A percentile compares a stretch with the other conserved stretches of the same genome.
Evolutionary conservation across 2,329 filamentous ascomycete genomes (phyloP).

Genomic region (Penicillium sp.): DNA sequence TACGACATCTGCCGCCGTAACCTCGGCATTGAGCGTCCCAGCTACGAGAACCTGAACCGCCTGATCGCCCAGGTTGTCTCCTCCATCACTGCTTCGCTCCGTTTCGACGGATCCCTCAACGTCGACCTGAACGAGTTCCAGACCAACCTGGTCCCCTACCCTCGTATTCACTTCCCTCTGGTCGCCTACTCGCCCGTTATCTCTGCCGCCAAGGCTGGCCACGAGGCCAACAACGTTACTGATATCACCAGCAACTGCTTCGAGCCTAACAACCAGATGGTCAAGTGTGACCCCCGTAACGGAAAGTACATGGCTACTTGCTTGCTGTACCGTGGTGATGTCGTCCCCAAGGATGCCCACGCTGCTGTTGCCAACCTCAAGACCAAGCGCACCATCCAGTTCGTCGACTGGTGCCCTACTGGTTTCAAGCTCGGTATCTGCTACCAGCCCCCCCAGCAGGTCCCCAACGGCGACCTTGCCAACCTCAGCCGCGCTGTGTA

Average conservation of each 20-base stretch:
- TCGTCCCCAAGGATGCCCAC: constrained; percentile 95
- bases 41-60: constrained; percentile 98
- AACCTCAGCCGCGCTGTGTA: constrained; percentile 98
- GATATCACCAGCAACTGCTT: constrained; percentile 99
- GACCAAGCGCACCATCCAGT: constrained; percentile 99
- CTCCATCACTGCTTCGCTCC: constrained; percentile 96
- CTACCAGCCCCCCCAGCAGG: constrained; percentile 95
- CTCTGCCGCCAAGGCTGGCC: constrained; percentile 90
- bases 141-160: constrained; percentile 98
- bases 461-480: constrained; percentile 94
- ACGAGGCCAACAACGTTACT: constrained; percentile 97
- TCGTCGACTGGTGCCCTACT: constrained; percentile 99
- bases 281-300: constrained; percentile 97
- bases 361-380: constrained; percentile 91
- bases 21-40: constrained; percentile 93
- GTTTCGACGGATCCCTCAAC: constrained; percentile 98
- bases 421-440: constrained; percentile 99
- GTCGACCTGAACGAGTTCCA: constrained; percentile 99
- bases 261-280: constrained; percentile 99
- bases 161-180: constrained; percentile 98
- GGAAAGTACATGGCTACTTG: constrained; percentile 99
- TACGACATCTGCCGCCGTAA: constrained; percentile 99
- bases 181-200: constrained; percentile 94
- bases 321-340: constrained; percentile 95
- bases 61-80: constrained; percentile 98